These are phyloP conservation scores for Fonsecaea pugnacius DNA, from an alignment of 2,329 filamentous ascomycete species.

Conservation along the genomic window DNA sequence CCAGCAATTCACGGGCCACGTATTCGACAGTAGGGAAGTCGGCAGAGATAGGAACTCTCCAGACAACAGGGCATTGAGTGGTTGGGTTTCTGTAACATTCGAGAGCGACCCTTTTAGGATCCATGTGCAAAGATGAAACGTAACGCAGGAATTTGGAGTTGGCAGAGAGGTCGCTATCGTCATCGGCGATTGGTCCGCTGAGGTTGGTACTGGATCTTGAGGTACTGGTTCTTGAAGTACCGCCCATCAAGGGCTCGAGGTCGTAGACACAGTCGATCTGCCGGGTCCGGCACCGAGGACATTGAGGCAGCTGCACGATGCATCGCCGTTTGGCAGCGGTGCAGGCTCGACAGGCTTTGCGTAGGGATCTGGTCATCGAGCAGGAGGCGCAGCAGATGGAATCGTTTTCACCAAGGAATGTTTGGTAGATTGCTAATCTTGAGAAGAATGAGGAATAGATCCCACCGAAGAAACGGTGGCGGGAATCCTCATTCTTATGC, in stretches of 20 bases:
- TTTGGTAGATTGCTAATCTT: neutral
- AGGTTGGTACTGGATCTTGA: neutral
- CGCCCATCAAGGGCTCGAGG: slow-evolving; percentile 10
- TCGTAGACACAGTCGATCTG: slow-evolving; percentile 18
- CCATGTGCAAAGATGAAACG: slow-evolving; percentile 18
- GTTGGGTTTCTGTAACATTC: slow-evolving; percentile 1
- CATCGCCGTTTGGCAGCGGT: slow-evolving; percentile 11
- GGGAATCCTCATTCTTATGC: neutral
- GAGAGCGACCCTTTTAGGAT: slow-evolving; percentile 8
- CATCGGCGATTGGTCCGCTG: neutral
- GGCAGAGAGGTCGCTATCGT: neutral
- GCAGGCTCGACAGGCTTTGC: slow-evolving; percentile 12
- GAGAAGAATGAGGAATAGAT: neutral
- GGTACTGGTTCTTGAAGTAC: neutral
- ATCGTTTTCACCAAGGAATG: neutral
- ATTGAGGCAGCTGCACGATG: slow-evolving; percentile 16
- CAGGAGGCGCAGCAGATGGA: neutral
- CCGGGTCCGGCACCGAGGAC: slow-evolving; percentile 6
- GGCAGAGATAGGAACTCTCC: slow-evolving; percentile 4
- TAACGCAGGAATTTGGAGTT: neutral
- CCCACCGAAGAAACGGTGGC: neutral
- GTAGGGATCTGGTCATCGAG: neutral
- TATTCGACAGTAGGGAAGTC: slow-evolving; percentile 7
- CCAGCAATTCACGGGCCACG: slow-evolving; percentile 1
- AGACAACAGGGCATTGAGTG: neutral